phyloP scores from a whole-genome alignment of 2,329 filamentous ascomycete species.

The Clarireedia monteithiana region DNA sequence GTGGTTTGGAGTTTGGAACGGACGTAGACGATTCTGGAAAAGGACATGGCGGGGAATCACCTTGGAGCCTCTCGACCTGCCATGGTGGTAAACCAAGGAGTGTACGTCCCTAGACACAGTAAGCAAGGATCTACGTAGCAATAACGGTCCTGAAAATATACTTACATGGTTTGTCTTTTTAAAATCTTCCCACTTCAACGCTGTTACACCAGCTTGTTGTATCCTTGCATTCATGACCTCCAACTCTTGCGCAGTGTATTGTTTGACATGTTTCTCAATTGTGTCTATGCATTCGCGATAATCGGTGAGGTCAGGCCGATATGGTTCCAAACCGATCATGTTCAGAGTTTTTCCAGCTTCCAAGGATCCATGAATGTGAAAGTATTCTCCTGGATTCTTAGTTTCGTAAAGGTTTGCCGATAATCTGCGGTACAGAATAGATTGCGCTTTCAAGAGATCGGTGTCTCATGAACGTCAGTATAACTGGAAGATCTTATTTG shows the following conservation, averaged over 20 bases:
- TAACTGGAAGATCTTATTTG: neutral
- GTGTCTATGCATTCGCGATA: constrained; percentile 49
- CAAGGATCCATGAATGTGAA: constrained; percentile 68
- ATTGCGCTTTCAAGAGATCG: constrained; percentile 63
- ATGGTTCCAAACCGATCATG: constrained; percentile 61
- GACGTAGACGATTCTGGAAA: constrained; percentile 25
- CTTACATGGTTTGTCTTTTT: constrained; percentile 45
- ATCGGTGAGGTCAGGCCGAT: constrained; percentile 52
- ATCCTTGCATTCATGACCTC: constrained; percentile 49
- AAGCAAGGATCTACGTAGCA: neutral
- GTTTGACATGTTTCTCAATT: constrained; percentile 51
- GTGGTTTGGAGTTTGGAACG: constrained; percentile 12
- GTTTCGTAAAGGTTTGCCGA: constrained; percentile 67
- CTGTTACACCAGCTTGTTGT: constrained; percentile 52
- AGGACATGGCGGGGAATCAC: constrained; percentile 34
- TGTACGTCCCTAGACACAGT: constrained; percentile 30
- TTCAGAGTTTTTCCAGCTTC: constrained; percentile 61
- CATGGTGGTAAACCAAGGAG: constrained; percentile 36
- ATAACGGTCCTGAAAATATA: neutral
- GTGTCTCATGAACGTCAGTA: constrained; percentile 45
- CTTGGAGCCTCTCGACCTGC: constrained; percentile 43
- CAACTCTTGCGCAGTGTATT: constrained; percentile 46
- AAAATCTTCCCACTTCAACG: constrained; percentile 52
- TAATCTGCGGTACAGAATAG: constrained; percentile 61
- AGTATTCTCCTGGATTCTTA: constrained; percentile 57